Evolutionary conservation across 2,329 filamentous ascomycete genomes (phyloP).

Genomic region (Biscogniauxia marginata): DNA sequence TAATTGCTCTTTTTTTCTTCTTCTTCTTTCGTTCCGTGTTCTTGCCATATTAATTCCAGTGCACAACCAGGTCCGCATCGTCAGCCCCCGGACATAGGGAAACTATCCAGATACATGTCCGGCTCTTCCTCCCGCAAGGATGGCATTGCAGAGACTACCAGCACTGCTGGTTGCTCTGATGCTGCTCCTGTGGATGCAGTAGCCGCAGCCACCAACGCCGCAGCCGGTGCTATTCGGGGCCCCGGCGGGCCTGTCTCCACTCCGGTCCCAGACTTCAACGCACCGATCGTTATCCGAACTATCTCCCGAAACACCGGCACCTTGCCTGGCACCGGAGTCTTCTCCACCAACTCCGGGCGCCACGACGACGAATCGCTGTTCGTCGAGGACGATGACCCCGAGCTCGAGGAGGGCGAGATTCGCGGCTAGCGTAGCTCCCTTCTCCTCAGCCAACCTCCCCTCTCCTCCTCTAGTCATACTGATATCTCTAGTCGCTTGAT

Average conservation of each 20-base stretch:
- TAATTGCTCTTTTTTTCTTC: neutral
- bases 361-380: constrained; percentile 7
- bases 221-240: neutral
- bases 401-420: neutral
- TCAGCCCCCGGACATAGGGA: neutral
- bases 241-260: too few relatives aligned
- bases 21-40: neutral
- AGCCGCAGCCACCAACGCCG: neutral
- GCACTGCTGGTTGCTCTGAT: too few relatives aligned
- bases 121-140: too few relatives aligned
- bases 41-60: neutral
- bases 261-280: neutral
- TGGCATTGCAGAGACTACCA: too few relatives aligned
- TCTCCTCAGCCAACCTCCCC: too few relatives aligned
- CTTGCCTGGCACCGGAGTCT: too few relatives aligned
- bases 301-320: too few relatives aligned
- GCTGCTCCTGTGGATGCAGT: too few relatives aligned
- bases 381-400: neutral
- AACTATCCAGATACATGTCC: neutral
- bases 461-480: too few relatives aligned
- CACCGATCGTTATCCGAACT: too few relatives aligned
- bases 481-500: too few relatives aligned
- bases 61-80: neutral
- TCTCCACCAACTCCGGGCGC: neutral
- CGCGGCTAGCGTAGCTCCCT: too few relatives aligned